Percentiles rank a stretch among this genome's conserved stretches.
phyloP scores from a whole-genome alignment of 208 protist genomes.

The Endotrypanum monterogeii region DNA sequence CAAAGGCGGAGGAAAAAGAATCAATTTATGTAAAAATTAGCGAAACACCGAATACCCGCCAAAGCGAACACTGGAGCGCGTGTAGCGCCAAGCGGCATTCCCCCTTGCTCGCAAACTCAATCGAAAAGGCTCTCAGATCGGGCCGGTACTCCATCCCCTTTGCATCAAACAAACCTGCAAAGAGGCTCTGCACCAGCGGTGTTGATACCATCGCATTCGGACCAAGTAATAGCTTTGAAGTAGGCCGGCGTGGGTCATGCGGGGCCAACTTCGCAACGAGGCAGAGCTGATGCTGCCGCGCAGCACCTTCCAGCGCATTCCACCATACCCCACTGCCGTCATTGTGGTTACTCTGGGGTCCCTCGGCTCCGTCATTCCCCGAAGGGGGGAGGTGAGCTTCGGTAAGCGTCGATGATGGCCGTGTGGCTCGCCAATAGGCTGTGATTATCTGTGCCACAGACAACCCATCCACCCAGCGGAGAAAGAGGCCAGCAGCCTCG shows the following conservation, averaged over 20 bases:
- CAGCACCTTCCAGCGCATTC: neutral
- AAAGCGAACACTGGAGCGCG: slow-evolving; percentile 63
- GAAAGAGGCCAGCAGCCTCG: slow-evolving; percentile 50
- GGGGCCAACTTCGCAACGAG: slow-evolving; percentile 34
- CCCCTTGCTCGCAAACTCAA: slow-evolving; percentile 40
- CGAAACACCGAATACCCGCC: slow-evolving; percentile 49
- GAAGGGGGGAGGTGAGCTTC: neutral
- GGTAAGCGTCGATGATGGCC: neutral
- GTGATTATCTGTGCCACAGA: slow-evolving; percentile 7
- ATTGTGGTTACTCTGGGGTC: neutral
- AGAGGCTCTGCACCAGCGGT: slow-evolving; percentile 58
- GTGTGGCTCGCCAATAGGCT: slow-evolving; percentile 13
- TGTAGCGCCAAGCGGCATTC: slow-evolving; percentile 55
- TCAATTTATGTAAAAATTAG: slow-evolving; percentile 21
- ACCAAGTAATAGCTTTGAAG: slow-evolving; percentile 49
- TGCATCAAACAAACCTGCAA: slow-evolving; percentile 65
- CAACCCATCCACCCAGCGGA: slow-evolving; percentile 28
- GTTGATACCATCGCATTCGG: slow-evolving; percentile 60
- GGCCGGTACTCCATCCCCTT: slow-evolving; percentile 37
- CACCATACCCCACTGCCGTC: slow-evolving; percentile 17
- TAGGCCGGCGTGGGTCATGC: slow-evolving; percentile 33
- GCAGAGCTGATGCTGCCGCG: neutral
- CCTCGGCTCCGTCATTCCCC: no score
- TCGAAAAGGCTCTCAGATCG: slow-evolving; percentile 35
- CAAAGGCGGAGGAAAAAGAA: no score